Base-by-base conservation (phyloP, 805 yeast species). In the Myxozyma vanderwaltii region DNA sequence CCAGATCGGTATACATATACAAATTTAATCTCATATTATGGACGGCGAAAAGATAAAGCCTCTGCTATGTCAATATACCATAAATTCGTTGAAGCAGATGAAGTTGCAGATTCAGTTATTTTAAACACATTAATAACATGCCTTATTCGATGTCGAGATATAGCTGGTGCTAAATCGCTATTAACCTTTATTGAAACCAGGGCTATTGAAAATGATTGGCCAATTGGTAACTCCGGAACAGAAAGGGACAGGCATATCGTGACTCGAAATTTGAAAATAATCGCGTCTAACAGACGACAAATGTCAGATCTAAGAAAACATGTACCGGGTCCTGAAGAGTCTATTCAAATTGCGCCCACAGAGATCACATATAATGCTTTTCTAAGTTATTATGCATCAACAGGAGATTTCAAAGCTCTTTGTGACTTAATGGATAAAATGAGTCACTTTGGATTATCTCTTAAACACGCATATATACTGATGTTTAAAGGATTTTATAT, bases 1-100 rank as follows among this genome's bases (percentile, higher is more conserved):
- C 67, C 71, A 26, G 76, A 76, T 61, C 58, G 78, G 40, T 63
- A 65, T 46, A 74, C 78, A 0, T 66, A 67, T 47, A 63, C 66
- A 40, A 61, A 58, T 33, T 45, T 58, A 38, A 54, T 58, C 23
- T 40, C 36, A 27, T 58, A 33, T 31, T 54, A 54, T 40, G 62
- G 56, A 4, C 36, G 48, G 24, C 63, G 58, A 13, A 56, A 61
- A 13, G 44, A 55, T 17, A 63, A 55, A n/a, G 49, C 64, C 10
- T 59, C 58, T 17, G 45, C 57, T 17, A 39, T 61, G 17, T 63
- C 61, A 51, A 29, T 57, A 7, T 57, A 57, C 56, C 51, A 50
- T 3, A 64, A 60, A 26, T 58, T 71, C 40, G 53, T 54, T 15
- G 50, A 63, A 26, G 47, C 62, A 2, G 61, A 67, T 2, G 63